Percentiles rank a stretch among this genome's conserved stretches.
phyloP scores from a whole-genome alignment of 352 stramenopile genomes.

The Globisporangium yorkense region DNA sequence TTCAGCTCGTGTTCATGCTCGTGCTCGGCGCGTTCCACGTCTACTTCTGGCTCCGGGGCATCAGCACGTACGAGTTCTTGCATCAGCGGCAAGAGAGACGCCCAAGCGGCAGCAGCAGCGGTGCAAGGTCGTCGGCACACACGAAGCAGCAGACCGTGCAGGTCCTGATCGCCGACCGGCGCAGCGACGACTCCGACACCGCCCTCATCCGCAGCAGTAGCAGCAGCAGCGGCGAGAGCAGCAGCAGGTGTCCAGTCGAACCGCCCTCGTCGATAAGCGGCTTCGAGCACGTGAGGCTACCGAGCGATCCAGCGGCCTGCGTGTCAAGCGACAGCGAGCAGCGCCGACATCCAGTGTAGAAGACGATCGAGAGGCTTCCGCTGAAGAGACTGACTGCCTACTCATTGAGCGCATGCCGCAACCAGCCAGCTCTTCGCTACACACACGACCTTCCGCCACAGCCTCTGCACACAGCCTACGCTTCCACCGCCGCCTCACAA shows the following conservation, averaged over 20 bases:
- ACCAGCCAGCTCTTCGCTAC: background rate
- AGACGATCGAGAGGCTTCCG: background rate
- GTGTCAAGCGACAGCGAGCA: background rate
- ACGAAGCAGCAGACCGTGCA: slow-evolving; percentile 1
- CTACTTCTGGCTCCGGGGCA: slow-evolving; percentile 43
- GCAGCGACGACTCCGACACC: background rate
- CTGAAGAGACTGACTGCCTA: background rate
- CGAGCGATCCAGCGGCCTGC: background rate
- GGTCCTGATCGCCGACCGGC: background rate
- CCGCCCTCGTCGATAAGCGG: too few relatives aligned
- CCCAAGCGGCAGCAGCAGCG: background rate
- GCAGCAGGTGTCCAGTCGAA: too few relatives aligned
- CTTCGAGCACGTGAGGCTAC: too few relatives aligned
- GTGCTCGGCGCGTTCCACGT: slow-evolving; percentile 55
- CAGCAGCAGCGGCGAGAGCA: background rate
- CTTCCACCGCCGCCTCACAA: slow-evolving; percentile 26
- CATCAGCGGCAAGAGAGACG: slow-evolving; percentile 18
- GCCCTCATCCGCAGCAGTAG: background rate
- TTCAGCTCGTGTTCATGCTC: slow-evolving; percentile 55
- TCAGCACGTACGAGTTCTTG: slow-evolving; percentile 60
- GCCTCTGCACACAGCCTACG: background rate
- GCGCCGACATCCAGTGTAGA: background rate
- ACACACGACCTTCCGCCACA: background rate
- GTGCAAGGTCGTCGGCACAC: background rate
- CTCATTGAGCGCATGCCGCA: background rate